phyloP scores from a whole-genome alignment of 164 flowering plant genomes.

The Magnolia officinalis region DNA sequence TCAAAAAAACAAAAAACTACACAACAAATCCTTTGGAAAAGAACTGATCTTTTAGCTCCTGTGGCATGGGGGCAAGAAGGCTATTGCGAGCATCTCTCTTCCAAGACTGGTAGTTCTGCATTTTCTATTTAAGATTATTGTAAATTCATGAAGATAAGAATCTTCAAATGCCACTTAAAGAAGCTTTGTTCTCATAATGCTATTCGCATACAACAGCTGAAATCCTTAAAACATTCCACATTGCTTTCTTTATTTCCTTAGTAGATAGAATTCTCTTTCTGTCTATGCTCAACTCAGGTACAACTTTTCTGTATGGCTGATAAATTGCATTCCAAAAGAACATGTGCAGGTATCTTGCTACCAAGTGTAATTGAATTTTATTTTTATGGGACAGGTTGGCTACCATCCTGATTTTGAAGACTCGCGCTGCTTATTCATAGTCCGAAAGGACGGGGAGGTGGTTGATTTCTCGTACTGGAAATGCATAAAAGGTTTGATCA shows the following conservation, averaged over 20 bases:
- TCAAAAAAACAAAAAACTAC: no score
- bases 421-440: conserved; percentile 86
- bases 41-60: no score
- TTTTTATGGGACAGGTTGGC: conserved; percentile 49
- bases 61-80: no score
- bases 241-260: neutral
- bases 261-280: neutral
- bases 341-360: neutral
- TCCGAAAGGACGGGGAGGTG: conserved; percentile 69
- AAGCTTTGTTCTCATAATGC: neutral
- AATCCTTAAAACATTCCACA: neutral
- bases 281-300: neutral
- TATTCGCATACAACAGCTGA: neutral
- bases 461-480: conserved; percentile 96
- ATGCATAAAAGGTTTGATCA: conserved; percentile 86
- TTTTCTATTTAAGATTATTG: no score
- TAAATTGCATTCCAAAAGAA: neutral
- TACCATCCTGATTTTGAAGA: conserved; percentile 76
- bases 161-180: no score
- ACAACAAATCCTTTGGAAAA: no score
- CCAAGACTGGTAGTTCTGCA: no score
- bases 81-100: no score
- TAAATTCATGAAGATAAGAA: no score
- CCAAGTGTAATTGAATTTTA: neutral
- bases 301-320: neutral